Evolutionary conservation across 2,329 filamentous ascomycete species (phyloP), one percentile per base, ranked within the genome.

Genomic region (Hymenoscyphus linearis): DNA sequence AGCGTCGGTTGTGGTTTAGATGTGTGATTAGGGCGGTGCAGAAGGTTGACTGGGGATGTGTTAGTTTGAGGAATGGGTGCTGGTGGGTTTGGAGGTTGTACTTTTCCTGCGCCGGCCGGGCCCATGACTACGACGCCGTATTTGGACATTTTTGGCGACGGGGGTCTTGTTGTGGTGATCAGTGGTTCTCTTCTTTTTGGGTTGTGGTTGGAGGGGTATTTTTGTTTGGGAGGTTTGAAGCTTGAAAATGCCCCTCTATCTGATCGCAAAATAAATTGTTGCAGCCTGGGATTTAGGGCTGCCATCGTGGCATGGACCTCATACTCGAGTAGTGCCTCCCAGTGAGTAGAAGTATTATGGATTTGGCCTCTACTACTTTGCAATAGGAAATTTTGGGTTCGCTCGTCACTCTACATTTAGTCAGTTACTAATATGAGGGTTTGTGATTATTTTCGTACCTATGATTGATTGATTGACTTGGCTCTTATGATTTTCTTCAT

Each of bases 21-120:
- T 98, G 91, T 63, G 95, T 92, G 74, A 98, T 97, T 70, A 99
- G 84, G 68, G 91, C 86, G 62, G 90, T 88, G 80, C 92, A 97
- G 76, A 99, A 99, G 64, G 95, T 99, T 31, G 93, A 96, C 84
- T 91, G 67, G 10, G n/a, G 14, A n/a, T 5, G 14, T 14, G 26
- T 25, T 47, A 25, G 31, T 1, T 61, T 54, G 66, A 63, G 65
- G 66, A 66, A 26, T 57, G 63, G n/a, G 6, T 35, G 34, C 5
- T 16, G 18, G 35, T 7, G 31, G 27, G 9, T 6, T 14, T 26
- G n/a, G 36, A 36, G 52, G 31, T 52, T 26, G 4, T 22, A 60
- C 58, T 54, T 60, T 60, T 10, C 58, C 58, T 6, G 58, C 58
- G 10, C 58, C 58, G n/a, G 58, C 58, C 7, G 58, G 58, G 10